Evolutionary conservation across 129 eudicot species (phyloP), one percentile per base, ranked within the genome.

Genomic region (Daucus carota): DNA sequence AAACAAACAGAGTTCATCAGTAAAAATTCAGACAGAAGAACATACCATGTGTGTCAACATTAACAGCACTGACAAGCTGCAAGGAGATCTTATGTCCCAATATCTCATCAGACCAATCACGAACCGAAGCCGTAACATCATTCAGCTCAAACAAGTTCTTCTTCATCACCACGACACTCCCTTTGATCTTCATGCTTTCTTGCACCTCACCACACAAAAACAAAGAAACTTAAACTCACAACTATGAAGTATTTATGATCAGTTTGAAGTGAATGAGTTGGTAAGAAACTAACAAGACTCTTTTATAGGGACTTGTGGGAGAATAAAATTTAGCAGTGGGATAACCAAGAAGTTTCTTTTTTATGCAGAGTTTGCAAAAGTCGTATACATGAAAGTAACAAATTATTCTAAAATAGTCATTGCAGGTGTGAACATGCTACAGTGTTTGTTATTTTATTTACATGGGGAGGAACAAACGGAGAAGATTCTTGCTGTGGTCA

Each of bases 71-170:
- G 57, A 89, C 73, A 48, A 89, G 89, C 80, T 83, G 91, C 29
- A 87, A 65, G 9, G 75, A 52, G 41, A 89, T 88, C 41, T 81
- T 85, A 15, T 73, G 78, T 2, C 95, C 95, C 43, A 71, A 9
- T 10, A 89, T 40, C 67, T 89, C 95, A 57, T 89, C 69, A 74
- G 78, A 22, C 32, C 83, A 74, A 80, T 89, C 95, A 11, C 20
- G 46, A 79, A 77, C 72, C 0, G 91, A 74, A 0, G 89, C 83
- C 1, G 47, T 34, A 8, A 81, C 26, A 32, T 79, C 83, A 10
- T 67, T 76, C 32, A 86, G 17, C 42, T 81, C 88, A 70, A 88
- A 47, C 57, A 81, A 17, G n/a, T 84, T 84, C 73, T 87, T 87
- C 79, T 77, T 87, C 57, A 75, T 73, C 75, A 87, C 26, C 24